Evolutionary conservation across 257 asterid species (phyloP), one percentile per base, ranked within the genome.

Genomic region (Cynanchum wilfordii): DNA sequence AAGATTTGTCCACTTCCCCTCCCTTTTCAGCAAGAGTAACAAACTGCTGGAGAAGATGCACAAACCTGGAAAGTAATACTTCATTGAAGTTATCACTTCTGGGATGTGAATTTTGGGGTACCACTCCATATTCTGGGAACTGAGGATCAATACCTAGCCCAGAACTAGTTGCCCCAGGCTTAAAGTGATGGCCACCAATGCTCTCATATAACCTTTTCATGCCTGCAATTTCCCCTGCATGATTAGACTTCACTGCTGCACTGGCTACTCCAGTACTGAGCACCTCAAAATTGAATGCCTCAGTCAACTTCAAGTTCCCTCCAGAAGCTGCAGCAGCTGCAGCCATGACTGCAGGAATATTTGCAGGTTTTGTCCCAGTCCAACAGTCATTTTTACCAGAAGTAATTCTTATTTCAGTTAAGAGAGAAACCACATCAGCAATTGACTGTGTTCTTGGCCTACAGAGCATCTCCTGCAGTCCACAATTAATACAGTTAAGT

Each of bases 311-410:
- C 81, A 95, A 80, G 77, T 95, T 90, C 64, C 96, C 99, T 42
- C 99, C 99, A 3, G 99, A 92, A 9, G 99, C 99, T 30, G 98
- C 99, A 69, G 96, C 98, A 57, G 99, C 99, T 10, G 98, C 96
- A 42, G 96, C 96, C 97, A 95, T 95, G 72, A 95, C 97, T 66
- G 86, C 85, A 49, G 86, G 88, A 72, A 82, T 75, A 63, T 80
- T 84, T 79, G 99, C 98, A 73, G 98, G 88, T 82, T 85, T 89
- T 40, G 88, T 90, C 74, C 99, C 98, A 52, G 77, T 80, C 98
- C 99, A 95, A 83, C 93, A 86, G 80, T 95, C 99, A 87, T 85
- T 90, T 86, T 92, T 95, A 65, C 97, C 98, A 5, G 97, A 90
- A 77, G 98, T 98, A 79, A 95, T 95, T 84, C 96, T 87, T 82